A percentile compares a stretch with the other conserved stretches of the same genome.
phyloP scores from a whole-genome alignment of 2,329 filamentous ascomycete genomes.

The Pseudofabraea citricarpa region DNA sequence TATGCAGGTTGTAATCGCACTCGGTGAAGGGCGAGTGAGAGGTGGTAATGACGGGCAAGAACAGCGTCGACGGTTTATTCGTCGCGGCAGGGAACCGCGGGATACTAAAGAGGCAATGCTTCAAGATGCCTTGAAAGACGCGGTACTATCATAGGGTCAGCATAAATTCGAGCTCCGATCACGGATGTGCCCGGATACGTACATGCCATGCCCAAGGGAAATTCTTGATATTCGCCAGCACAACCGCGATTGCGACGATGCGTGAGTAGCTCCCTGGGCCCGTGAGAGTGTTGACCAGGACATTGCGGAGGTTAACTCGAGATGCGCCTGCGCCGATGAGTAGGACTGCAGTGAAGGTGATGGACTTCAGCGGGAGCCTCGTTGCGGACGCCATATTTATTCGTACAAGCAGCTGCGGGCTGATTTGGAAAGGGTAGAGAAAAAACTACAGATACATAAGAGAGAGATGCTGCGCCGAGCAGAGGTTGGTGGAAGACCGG shows the following conservation, averaged over 20 bases:
- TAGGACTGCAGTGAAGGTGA: constrained; percentile 17
- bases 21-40: constrained; percentile 57
- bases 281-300: constrained; percentile 19
- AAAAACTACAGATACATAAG: no score
- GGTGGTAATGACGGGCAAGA: constrained; percentile 54
- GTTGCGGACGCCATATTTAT: constrained; percentile 28
- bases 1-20: constrained; percentile 70
- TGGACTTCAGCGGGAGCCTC: constrained; percentile 22
- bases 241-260: constrained; percentile 30
- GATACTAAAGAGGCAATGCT: constrained; percentile 37
- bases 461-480: no score
- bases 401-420: no score
- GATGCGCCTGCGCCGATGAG: constrained; percentile 16
- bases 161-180: neutral
- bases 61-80: constrained; percentile 39
- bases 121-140: constrained; percentile 40
- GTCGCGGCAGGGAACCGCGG: constrained; percentile 28
- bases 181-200: constrained; percentile 22
- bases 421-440: no score
- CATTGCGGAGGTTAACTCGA: constrained; percentile 14
- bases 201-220: constrained; percentile 57
- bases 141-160: constrained; percentile 32
- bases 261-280: constrained; percentile 26
- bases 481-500: no score
- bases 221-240: constrained; percentile 51